Conservation (phyloP, 306 rosid genomes). For the Astragalus glycyphyllos region DNA sequence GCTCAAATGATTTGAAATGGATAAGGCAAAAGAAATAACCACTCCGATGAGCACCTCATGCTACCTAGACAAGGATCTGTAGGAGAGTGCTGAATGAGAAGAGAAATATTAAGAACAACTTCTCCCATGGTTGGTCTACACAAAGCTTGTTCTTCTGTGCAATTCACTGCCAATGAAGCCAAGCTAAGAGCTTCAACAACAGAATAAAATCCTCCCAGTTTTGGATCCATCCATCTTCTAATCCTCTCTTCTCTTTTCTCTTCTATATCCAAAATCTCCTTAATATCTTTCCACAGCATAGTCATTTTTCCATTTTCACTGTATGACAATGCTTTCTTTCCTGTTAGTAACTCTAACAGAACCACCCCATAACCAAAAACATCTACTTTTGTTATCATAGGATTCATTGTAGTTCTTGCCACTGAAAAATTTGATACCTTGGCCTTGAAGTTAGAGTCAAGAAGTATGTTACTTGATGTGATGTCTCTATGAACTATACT, state of each 20-base stretch:
- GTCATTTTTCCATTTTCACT: slow-evolving; percentile 49
- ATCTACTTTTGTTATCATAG: slow-evolving; percentile 52
- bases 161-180: slow-evolving; percentile 51
- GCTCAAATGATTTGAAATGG: too few species aligned
- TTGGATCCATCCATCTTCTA: slow-evolving; percentile 65
- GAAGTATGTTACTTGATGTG: slow-evolving; percentile 64
- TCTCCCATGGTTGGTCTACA: slow-evolving; percentile 63
- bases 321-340: slow-evolving; percentile 49
- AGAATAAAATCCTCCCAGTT: slow-evolving; percentile 41
- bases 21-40: too few species aligned
- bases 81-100: slow-evolving; percentile 47
- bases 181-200: slow-evolving; percentile 57
- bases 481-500: slow-evolving; percentile 70
- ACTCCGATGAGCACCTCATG: too few species aligned
- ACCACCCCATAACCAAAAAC: slow-evolving; percentile 68
- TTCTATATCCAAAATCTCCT: slow-evolving; percentile 47
- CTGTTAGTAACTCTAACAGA: slow-evolving; percentile 64
- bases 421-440: slow-evolving; percentile 68
- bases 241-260: slow-evolving; percentile 49
- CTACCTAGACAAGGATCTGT: too few species aligned
- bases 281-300: slow-evolving; percentile 58
- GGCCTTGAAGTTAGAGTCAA: slow-evolving; percentile 63
- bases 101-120: slow-evolving; percentile 54
- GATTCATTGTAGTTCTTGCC: slow-evolving; percentile 54
- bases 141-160: slow-evolving; percentile 52